Evolutionary conservation across 2,329 filamentous ascomycete species (phyloP).

Genomic region (Remersonia thermophila): DNA sequence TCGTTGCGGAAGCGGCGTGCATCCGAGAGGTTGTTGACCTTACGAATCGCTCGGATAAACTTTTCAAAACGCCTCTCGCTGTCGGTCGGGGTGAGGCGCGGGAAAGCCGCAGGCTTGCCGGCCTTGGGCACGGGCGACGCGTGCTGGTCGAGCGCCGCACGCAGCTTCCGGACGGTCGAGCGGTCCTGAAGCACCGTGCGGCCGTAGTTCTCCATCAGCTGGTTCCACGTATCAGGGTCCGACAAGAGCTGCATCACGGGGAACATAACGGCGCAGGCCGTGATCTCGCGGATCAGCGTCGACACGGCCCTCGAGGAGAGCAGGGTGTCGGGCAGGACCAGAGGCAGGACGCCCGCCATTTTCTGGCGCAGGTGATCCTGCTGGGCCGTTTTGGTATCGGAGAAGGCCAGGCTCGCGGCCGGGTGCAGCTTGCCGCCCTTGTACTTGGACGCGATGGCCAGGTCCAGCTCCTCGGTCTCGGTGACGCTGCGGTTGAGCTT

Average conservation of each 20-base stretch:
- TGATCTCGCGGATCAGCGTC: slow-evolving; percentile 73
- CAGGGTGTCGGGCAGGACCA: slow-evolving; percentile 59
- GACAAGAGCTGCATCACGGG: slow-evolving; percentile 69
- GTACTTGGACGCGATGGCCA: slow-evolving; percentile 92
- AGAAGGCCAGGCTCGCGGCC: slow-evolving; percentile 70
- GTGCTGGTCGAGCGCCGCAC: slow-evolving; percentile 87
- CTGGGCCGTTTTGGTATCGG: slow-evolving; percentile 72
- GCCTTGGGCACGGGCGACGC: slow-evolving; percentile 65
- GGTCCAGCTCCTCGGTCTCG: slow-evolving; percentile 88
- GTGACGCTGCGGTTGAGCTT: slow-evolving; percentile 83
- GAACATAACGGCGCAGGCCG: slow-evolving; percentile 81
- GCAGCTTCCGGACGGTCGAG: slow-evolving; percentile 83
- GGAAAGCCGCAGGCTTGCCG: slow-evolving; percentile 56
- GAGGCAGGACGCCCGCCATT: slow-evolving; percentile 52
- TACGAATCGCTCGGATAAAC: slow-evolving; percentile 79
- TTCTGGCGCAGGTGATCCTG: slow-evolving; percentile 77
- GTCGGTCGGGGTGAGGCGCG: slow-evolving; percentile 67
- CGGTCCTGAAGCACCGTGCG: slow-evolving; percentile 84
- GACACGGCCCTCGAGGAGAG: slow-evolving; percentile 70
- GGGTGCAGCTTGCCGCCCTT: slow-evolving; percentile 77
- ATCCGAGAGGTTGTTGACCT: slow-evolving; percentile 84
- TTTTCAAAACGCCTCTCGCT: slow-evolving; percentile 89
- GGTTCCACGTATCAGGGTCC: slow-evolving; percentile 96
- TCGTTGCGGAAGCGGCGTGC: slow-evolving; percentile 86
- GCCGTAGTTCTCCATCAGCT: slow-evolving; percentile 81